Percentiles rank a stretch among this genome's conserved stretches.
Conservation (phyloP, 345 rosid genomes). For the Salix arbutifolia region DNA sequence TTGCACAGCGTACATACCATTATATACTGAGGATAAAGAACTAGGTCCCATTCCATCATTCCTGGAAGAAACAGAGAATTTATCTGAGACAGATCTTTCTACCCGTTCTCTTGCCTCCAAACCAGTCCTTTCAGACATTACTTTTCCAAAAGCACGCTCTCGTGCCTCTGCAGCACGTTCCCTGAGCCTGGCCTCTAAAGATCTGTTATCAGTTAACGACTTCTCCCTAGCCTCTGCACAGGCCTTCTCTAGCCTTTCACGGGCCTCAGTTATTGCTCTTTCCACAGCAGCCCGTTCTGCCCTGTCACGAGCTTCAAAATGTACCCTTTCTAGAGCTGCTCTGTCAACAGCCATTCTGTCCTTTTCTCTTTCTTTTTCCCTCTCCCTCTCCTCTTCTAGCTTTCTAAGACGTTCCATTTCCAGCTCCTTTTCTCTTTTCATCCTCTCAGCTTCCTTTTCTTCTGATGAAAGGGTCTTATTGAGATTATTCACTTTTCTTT, state of each 20-base stretch:
- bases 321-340: constrained; percentile 45
- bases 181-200: constrained; percentile 60
- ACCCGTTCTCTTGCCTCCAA: constrained; percentile 62
- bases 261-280: constrained; percentile 72
- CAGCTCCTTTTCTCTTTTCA: constrained; percentile 55
- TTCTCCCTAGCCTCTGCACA: constrained; percentile 86
- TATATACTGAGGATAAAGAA: constrained; percentile 45
- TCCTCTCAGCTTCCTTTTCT: constrained; percentile 51
- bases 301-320: constrained; percentile 48
- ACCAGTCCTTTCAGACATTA: constrained; percentile 62
- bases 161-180: constrained; percentile 98
- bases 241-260: constrained; percentile 91
- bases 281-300: constrained; percentile 55
- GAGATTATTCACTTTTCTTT: constrained; percentile 36
- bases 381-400: constrained; percentile 82
- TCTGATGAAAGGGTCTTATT: constrained; percentile 29
- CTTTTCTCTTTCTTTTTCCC: constrained; percentile 89
- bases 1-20: constrained; percentile 35
- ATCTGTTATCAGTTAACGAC: constrained; percentile 45
- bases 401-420: constrained; percentile 64
- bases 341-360: constrained; percentile 89
- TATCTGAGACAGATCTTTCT: constrained; percentile 63
- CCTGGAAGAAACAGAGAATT: constrained; percentile 51
- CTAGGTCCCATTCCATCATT: constrained; percentile 42
- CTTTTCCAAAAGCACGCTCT: constrained; percentile 65